Percentiles rank a stretch among this genome's conserved stretches.
Evolutionary conservation across 371 early-diverging fungal genomes (phyloP).

Genomic region (Mortierella sp.): DNA sequence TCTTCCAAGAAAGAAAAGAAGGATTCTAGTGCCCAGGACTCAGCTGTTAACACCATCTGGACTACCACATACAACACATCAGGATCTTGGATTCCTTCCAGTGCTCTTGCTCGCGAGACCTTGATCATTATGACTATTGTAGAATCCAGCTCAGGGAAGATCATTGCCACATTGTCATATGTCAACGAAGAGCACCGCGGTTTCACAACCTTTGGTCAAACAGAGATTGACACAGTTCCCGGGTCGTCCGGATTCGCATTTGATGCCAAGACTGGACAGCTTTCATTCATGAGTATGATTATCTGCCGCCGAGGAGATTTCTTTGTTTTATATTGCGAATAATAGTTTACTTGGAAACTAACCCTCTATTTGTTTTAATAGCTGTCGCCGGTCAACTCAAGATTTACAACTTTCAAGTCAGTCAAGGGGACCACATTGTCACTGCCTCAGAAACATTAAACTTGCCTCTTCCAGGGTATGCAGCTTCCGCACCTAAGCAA

Average conservation of each 20-base stretch:
- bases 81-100: constrained; percentile 61
- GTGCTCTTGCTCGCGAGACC: constrained; percentile 63
- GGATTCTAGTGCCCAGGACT: constrained; percentile 7
- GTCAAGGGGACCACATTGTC: constrained; percentile 26
- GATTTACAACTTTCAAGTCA: constrained; percentile 36
- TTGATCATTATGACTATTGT: constrained; percentile 62
- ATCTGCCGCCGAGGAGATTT: neutral
- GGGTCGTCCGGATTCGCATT: constrained; percentile 61
- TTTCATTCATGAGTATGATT: constrained; percentile 61
- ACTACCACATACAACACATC: constrained; percentile 62
- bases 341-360: neutral
- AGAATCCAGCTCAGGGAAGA: constrained; percentile 24
- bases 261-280: constrained; percentile 62
- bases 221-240: constrained; percentile 25
- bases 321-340: neutral
- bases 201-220: constrained; percentile 41
- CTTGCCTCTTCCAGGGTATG: constrained; percentile 50
- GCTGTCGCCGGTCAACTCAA: constrained; percentile 43
- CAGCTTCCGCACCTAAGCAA: constrained; percentile 1
- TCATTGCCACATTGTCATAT: constrained; percentile 58
- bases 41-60: constrained; percentile 57
- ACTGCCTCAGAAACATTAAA: constrained; percentile 37
- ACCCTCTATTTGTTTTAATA: neutral
- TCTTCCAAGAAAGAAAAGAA: constrained; percentile 37
- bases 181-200: constrained; percentile 67